Base-by-base conservation (phyloP, 257 asterid species). In the Scutellaria galericulata region DNA sequence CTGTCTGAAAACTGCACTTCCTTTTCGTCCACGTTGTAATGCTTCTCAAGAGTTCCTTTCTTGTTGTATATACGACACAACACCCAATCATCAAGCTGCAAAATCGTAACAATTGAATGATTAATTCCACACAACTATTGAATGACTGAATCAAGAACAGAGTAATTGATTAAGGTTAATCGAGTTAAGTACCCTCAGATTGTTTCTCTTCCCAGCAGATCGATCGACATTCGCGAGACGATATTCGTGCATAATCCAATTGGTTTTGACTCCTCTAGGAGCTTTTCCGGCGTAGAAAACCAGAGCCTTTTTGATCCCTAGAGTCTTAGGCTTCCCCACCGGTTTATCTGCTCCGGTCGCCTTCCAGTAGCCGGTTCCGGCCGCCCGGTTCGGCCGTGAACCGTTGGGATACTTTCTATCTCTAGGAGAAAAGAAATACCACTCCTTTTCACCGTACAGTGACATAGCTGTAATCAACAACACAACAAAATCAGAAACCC, bases 161-260 rank as follows among this genome's bases (percentile, higher is more conserved):
- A 73, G 52, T 7, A 6, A 22, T 9, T 2, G 31, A 31, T 22
- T 54, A 48, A 2, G 27, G 27, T 24, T 24, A 24, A 24, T 24
- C 27, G 27, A 24, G 41, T 6, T 60, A 64, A 72, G 66, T 82
- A 85, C 89, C 89, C 85, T 85, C 39, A 71, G 65, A 63, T 80
- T 85, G 54, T 40, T 77, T 46, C 46, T 62, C 74, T 80, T 85
- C 51, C 87, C 87, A 41, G 89, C 89, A 24, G 87, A 82, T 15
- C 89, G 77, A 67, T 85, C 89, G 14, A 85, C 89, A 54, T 80
- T 80, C 15, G 87, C 87, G 0, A 85, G 60, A 10, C 89, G 89
- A 15, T 86, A 86, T 44, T 86, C 91, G 75, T 86, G 91, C 91
- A 86, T 86, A 72, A 86, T 86, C 91, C 91, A 86, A 76, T 84